These are phyloP conservation scores for Rhodotorula sp. DNA, from an alignment of 1,284 basidiomycete species.

Conservation along the genomic window DNA sequence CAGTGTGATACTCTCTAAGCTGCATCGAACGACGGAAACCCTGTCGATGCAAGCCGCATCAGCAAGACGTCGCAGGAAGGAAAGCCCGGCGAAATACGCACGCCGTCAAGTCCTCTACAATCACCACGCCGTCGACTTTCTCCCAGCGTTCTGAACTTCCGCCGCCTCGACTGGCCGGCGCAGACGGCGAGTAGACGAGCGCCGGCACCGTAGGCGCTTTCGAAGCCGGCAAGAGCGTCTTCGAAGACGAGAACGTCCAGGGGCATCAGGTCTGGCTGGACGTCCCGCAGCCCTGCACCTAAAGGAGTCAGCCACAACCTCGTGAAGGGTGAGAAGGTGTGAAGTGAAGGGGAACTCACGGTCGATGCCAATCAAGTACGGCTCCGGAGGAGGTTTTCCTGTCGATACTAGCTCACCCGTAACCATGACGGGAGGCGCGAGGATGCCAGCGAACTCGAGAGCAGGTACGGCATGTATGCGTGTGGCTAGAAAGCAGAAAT, in stretches of 20 bases:
- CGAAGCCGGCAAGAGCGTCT: conserved; percentile 74
- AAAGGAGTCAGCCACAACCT: too few relatives aligned
- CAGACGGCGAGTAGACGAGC: conserved; percentile 45
- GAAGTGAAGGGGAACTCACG: neutral
- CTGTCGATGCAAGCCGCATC: neutral
- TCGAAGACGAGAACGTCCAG: conserved; percentile 54
- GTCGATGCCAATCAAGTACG: conserved; percentile 57
- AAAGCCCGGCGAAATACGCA: neutral
- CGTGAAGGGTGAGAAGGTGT: too few relatives aligned
- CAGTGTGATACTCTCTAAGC: too few relatives aligned
- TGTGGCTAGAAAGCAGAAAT: conserved; percentile 11
- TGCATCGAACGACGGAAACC: too few relatives aligned
- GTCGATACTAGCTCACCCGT: conserved; percentile 69
- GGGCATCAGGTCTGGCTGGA: neutral
- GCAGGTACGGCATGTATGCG: conserved; percentile 19
- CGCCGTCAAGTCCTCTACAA: neutral
- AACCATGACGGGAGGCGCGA: conserved; percentile 51
- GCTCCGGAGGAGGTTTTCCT: conserved; percentile 76
- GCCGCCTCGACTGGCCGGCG: conserved; percentile 54
- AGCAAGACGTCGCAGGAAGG: neutral
- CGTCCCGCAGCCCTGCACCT: conserved; percentile 45
- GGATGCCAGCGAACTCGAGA: conserved; percentile 10
- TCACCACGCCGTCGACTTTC: neutral
- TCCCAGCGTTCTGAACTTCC: neutral
- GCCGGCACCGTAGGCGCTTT: conserved; percentile 67